Conservation (phyloP, 2,329 filamentous ascomycete genomes). For the Graphilbum sp. region DNA sequence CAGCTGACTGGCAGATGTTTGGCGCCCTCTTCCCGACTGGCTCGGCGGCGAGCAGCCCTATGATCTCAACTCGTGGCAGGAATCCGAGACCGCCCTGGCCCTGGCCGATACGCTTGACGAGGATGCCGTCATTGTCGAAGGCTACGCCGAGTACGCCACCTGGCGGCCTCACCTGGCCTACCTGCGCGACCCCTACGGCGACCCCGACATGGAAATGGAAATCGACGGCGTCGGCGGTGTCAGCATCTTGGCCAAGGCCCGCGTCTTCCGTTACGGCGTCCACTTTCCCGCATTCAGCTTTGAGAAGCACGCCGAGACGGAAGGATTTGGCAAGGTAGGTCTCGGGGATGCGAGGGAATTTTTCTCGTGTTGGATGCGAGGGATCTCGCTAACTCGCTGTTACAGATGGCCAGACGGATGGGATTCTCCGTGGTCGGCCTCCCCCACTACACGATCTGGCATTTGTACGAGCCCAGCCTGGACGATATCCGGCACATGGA, state of each 20-base stretch:
- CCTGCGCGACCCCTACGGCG: slow-evolving; percentile 87
- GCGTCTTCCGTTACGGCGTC: slow-evolving; percentile 84
- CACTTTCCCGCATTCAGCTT: slow-evolving; percentile 98
- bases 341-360: not conserved
- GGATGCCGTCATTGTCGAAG: slow-evolving; percentile 96
- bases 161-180: slow-evolving; percentile 97
- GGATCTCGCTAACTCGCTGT: not conserved
- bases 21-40: slow-evolving; percentile 97
- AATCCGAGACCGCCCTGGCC: slow-evolving; percentile 89
- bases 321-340: slow-evolving; percentile 89
- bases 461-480: slow-evolving; percentile 97
- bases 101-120: slow-evolving; percentile 91
- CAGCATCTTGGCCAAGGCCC: slow-evolving; percentile 90
- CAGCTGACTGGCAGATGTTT: slow-evolving; percentile 54
- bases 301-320: slow-evolving; percentile 95
- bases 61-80: slow-evolving; percentile 97
- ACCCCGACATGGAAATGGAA: slow-evolving; percentile 99
- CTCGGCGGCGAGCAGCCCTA: slow-evolving; percentile 96
- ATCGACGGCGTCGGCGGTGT: slow-evolving; percentile 96
- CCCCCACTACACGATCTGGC: slow-evolving; percentile 97
- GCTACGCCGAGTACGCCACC: slow-evolving; percentile 95
- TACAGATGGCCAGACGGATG: slow-evolving; percentile 95
- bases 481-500: slow-evolving; percentile 97
- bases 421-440: slow-evolving; percentile 86
- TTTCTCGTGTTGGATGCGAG: not conserved